A percentile compares a stretch with the other conserved stretches of the same genome.
Conservation (phyloP, 2,329 filamentous ascomycete species). For the Fusarium sp. region DNA sequence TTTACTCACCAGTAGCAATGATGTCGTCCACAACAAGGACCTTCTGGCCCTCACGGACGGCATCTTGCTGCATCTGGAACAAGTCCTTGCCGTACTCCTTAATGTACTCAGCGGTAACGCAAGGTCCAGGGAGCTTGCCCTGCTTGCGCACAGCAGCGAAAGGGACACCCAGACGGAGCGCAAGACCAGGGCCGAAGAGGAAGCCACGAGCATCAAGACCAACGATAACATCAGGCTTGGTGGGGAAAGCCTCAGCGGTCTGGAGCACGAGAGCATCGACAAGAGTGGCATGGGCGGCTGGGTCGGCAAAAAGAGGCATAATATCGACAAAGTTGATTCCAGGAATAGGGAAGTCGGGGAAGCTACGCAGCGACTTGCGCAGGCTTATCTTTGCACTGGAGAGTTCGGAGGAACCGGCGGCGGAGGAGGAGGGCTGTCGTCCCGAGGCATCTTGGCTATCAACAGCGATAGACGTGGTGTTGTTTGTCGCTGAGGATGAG, state of each 20-base stretch:
- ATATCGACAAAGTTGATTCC: slow-evolving; percentile 99
- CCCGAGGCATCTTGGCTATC: slow-evolving; percentile 68
- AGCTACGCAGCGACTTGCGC: slow-evolving; percentile 81
- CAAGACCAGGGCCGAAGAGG: slow-evolving; percentile 91
- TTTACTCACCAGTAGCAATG: slow-evolving; percentile 89
- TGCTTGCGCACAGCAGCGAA: slow-evolving; percentile 96
- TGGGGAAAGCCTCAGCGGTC: slow-evolving; percentile 72
- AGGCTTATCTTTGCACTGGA: slow-evolving; percentile 78
- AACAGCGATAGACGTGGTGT: slow-evolving; percentile 49
- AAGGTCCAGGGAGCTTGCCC: slow-evolving; percentile 94
- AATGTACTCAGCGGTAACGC: slow-evolving; percentile 85
- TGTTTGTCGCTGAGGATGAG: slow-evolving; percentile 47
- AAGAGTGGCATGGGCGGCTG: slow-evolving; percentile 78
- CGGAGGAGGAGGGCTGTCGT: slow-evolving; percentile 72
- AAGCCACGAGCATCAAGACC: slow-evolving; percentile 96
- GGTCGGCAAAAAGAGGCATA: slow-evolving; percentile 91
- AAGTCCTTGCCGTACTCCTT: slow-evolving; percentile 97
- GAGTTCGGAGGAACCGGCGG: slow-evolving; percentile 74
- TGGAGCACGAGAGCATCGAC: slow-evolving; percentile 89
- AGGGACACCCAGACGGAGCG: slow-evolving; percentile 81
- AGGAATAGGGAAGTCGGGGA: slow-evolving; percentile 89
- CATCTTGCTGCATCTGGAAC: slow-evolving; percentile 94
- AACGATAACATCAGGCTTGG: slow-evolving; percentile 88
- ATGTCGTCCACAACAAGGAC: slow-evolving; percentile 97
- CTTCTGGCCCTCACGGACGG: slow-evolving; percentile 86